Evolutionary conservation across 106 monocot genomes (phyloP).

Genomic region (Dendrobium officinale): DNA sequence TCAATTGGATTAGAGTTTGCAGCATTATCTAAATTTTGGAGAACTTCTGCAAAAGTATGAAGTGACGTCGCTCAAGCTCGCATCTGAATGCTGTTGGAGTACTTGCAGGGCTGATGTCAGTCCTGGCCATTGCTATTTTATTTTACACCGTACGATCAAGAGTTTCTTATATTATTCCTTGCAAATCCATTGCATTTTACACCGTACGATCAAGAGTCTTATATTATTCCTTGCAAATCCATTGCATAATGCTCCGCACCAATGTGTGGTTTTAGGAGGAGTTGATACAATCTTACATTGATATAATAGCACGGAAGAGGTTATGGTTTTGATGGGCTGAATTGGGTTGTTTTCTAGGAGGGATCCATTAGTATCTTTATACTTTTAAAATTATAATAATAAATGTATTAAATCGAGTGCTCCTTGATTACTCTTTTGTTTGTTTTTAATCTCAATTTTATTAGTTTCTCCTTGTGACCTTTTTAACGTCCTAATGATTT

Average conservation of each 20-base stretch:
- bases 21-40: not conserved
- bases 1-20: not conserved
- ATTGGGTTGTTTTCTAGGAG: not conserved
- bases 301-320: not conserved
- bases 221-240: not conserved
- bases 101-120: not conserved
- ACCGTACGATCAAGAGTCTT: not conserved
- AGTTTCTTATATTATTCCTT: not conserved
- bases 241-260: not conserved
- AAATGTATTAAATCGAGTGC: not conserved
- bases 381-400: not conserved
- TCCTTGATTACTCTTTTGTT: not conserved
- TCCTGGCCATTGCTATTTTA: not conserved
- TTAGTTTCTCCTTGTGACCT: not conserved
- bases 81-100: not conserved
- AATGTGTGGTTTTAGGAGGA: not conserved
- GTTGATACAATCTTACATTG: not conserved
- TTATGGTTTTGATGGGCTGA: not conserved
- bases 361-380: not conserved
- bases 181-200: not conserved
- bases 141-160: not conserved
- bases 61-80: not conserved
- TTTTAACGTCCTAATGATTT: not conserved
- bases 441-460: not conserved
- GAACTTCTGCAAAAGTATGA: not conserved